These are phyloP conservation scores for Dioscorea cayenensis DNA, from an alignment of 116 monocot species.

Conservation along the genomic window DNA sequence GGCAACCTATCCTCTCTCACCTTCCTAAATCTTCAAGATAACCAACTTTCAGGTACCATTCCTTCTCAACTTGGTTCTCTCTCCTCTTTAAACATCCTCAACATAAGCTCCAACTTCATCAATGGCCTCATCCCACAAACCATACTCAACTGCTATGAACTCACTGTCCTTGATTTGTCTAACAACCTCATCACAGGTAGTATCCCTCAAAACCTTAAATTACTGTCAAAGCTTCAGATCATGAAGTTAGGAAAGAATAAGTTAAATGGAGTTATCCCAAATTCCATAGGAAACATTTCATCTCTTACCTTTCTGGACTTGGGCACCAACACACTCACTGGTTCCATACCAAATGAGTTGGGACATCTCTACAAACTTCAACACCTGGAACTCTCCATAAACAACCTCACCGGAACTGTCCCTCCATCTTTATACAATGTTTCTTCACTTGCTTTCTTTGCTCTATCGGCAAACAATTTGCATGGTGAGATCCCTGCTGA, in stretches of 20 bases:
- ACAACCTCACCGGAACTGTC: conserved; percentile 21
- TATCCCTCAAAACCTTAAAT: conserved; percentile 9
- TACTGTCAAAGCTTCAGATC: conserved; percentile 15
- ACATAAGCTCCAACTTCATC: conserved; percentile 28
- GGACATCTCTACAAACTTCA: conserved; percentile 11
- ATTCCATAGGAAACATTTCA: conserved; percentile 19
- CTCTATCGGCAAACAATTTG: conserved; percentile 19
- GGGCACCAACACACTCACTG: conserved; percentile 19
- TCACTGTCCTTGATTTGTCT: conserved; percentile 14
- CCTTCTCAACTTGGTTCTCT: conserved; percentile 17
- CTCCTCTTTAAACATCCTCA: conserved; percentile 1
- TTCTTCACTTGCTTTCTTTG: conserved; percentile 8
- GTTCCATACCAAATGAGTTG: conserved; percentile 13
- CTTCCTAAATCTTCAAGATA: conserved; percentile 19
- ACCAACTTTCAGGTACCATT: conserved; percentile 14
- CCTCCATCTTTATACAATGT: conserved; percentile 28
- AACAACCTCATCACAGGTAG: conserved; percentile 3
- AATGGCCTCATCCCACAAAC: conserved; percentile 16
- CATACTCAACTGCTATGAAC: conserved; percentile 10
- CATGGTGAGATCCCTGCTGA: conserved; percentile 19
- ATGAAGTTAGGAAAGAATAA: conserved; percentile 13
- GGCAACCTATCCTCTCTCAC: conserved; percentile 24
- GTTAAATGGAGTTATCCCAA: conserved; percentile 18
- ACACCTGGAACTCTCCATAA: conserved; percentile 14
- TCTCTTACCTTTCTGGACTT: conserved; percentile 16